Base-by-base conservation (phyloP, 805 yeast species). In the Metschnikowia dekortorum region DNA sequence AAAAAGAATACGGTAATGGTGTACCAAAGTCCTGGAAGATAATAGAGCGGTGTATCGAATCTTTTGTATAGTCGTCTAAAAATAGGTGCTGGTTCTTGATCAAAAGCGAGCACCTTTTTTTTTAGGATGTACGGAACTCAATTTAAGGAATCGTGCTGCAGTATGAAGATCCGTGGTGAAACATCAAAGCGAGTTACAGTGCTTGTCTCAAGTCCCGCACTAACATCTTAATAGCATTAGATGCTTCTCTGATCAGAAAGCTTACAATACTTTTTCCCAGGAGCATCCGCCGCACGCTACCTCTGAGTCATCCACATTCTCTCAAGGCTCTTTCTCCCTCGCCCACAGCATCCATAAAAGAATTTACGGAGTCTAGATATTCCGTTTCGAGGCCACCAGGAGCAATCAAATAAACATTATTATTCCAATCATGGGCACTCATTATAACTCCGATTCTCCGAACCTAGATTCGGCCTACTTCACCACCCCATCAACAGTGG, bases 101-200 rank as follows among this genome's bases (percentile, higher is more conserved):
- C 46, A n/a, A 14, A 44, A 44, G 30, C 46, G 46, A 44, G 46
- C 33, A 28, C 39, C 39, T 35, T 35, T 39, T 34, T 35, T 28
- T 44, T 39, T 29, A 32, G 35, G 39, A 28, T 44, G 46, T 44
- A 44, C 46, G 46, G 46, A 44, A 26, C 26, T 44, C 22, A n/a
- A 14, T 44, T 44, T 44, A 34, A 26, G 46, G 46, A 44, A 44
- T 35, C 33, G 34, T 35, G 46, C 46, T 44, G 40, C 46, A 44
- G 35, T 11, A 18, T 16, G 39, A 35, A 44, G 39, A 42, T 18
- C 37, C 38, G 36, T 16, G 16, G 45, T 42, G 45, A 42, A 42
- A 33, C 38, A 42, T 33, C 31, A 10, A 42, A 33, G 45, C 26
- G 22, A 42, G 13, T 18, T 33, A 13, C 4, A 32, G 6, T 22